These are phyloP conservation scores for Umbelopsis sp. DNA, from an alignment of 192 early-diverging fungal species.

Conservation along the genomic window DNA sequence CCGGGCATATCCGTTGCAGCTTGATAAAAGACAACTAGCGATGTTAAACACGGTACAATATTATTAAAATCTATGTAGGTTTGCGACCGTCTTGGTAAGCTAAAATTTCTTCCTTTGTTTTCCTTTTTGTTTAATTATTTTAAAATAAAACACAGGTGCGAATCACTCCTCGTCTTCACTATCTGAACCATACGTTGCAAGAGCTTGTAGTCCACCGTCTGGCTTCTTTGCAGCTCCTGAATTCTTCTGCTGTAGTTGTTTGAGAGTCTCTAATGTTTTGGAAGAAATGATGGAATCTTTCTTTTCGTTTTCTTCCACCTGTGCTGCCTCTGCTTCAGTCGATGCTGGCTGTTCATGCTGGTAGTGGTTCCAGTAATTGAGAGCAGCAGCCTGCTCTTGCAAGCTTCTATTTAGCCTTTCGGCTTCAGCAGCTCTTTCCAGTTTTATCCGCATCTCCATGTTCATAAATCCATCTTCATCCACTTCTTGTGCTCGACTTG, in stretches of 20 bases:
- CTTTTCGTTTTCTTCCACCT: not conserved
- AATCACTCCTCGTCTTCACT: conserved; percentile 2
- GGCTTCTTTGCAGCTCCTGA: not conserved
- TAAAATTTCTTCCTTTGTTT: too few relatives aligned
- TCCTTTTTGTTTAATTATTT: too few relatives aligned
- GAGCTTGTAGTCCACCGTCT: not conserved
- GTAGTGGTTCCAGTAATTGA: conserved; percentile 7
- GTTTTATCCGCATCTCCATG: conserved; percentile 26
- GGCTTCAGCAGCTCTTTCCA: conserved; percentile 24
- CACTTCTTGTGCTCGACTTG: conserved; percentile 15
- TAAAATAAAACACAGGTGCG: too few relatives aligned
- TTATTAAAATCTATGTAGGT: too few relatives aligned
- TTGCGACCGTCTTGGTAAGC: too few relatives aligned
- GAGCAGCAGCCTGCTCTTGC: conserved; percentile 4
- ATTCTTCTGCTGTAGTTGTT: not conserved
- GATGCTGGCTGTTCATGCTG: not conserved
- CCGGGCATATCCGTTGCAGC: too few relatives aligned
- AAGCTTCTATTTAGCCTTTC: not conserved
- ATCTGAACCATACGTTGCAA: conserved; percentile 7
- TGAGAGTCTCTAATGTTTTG: not conserved
- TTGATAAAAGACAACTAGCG: too few relatives aligned
- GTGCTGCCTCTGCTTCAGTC: not conserved
- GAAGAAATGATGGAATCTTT: not conserved
- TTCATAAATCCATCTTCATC: conserved; percentile 32
- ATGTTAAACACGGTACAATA: too few relatives aligned